Conservation (phyloP, 2,329 filamentous ascomycete genomes). For the Daldinia sp. region DNA sequence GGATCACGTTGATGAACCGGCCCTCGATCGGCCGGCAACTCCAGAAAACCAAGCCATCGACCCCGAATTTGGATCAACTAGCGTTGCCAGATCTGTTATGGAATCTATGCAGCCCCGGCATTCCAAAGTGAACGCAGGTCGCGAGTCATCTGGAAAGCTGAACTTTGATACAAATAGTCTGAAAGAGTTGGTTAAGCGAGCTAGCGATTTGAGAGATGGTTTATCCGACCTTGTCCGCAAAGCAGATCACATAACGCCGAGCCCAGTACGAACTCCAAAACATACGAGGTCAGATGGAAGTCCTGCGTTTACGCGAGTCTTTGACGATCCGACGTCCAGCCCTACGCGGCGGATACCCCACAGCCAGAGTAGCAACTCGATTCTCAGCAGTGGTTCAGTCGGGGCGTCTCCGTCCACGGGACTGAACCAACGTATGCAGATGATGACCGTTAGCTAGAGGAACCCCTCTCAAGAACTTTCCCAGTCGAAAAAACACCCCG, state of each 20-base stretch:
- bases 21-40: slow-evolving; percentile 51
- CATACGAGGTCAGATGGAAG: slow-evolving; percentile 63
- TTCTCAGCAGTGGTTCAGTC: slow-evolving; percentile 58
- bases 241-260: slow-evolving; percentile 66
- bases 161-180: slow-evolving; percentile 75
- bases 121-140: slow-evolving; percentile 51
- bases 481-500: background rate
- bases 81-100: slow-evolving; percentile 68
- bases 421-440: slow-evolving; percentile 64
- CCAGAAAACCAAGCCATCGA: slow-evolving; percentile 50
- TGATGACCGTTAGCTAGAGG: slow-evolving; percentile 70
- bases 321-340: slow-evolving; percentile 67
- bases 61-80: slow-evolving; percentile 51
- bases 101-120: slow-evolving; percentile 68
- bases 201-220: slow-evolving; percentile 65
- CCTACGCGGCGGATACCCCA: slow-evolving; percentile 60
- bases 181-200: slow-evolving; percentile 70
- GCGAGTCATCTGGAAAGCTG: slow-evolving; percentile 60
- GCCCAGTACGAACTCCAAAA: slow-evolving; percentile 60
- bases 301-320: slow-evolving; percentile 73
- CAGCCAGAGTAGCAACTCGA: slow-evolving; percentile 63
- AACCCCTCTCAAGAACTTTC: background rate
- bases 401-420: slow-evolving; percentile 61
- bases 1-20: slow-evolving; percentile 52
- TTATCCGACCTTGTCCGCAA: slow-evolving; percentile 68